Conservation (phyloP, 2,329 filamentous ascomycete genomes). For the Pyrenophora tritici-repentis region DNA sequence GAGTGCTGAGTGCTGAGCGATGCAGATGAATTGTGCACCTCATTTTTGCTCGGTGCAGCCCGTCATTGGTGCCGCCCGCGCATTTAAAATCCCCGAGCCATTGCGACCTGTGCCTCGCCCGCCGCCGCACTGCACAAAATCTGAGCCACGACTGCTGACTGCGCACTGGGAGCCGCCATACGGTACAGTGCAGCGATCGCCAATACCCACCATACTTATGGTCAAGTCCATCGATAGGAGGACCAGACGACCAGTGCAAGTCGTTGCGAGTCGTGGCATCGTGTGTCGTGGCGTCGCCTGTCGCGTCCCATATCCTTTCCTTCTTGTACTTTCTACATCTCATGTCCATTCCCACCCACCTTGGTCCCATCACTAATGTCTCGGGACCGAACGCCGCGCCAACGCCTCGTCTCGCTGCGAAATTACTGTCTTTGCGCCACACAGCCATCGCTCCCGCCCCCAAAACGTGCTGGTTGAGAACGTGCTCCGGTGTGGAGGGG, state of each 20-base stretch:
- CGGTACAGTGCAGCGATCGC: constrained; percentile 6
- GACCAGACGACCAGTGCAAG: too few species aligned
- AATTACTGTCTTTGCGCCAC: constrained; percentile 13
- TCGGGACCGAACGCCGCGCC: constrained; percentile 20
- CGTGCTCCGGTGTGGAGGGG: constrained; percentile 5
- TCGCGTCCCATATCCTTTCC: not conserved
- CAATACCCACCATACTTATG: constrained; percentile 1
- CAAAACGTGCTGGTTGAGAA: constrained; percentile 13
- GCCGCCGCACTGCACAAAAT: constrained; percentile 10
- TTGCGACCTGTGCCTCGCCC: constrained; percentile 5
- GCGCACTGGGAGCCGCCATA: too few species aligned
- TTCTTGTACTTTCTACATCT: constrained; percentile 6
- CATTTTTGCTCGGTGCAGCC: constrained; percentile 4
- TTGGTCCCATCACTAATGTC: constrained; percentile 11
- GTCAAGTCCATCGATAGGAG: not conserved
- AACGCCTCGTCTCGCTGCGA: constrained; percentile 17
- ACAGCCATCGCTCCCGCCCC: constrained; percentile 8
- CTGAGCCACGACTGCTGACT: not conserved
- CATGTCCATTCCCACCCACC: not conserved
- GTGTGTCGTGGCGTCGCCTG: too few species aligned
- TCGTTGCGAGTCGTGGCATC: too few species aligned
- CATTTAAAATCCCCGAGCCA: constrained; percentile 19
- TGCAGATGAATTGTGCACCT: constrained; percentile 8
- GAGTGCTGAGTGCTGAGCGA: too few species aligned
- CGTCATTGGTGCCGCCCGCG: constrained; percentile 12